A percentile compares a stretch with the other conserved stretches of the same genome.
Conservation (phyloP, 169 alveolate species). For the Cryptosporidium xiaoi region DNA sequence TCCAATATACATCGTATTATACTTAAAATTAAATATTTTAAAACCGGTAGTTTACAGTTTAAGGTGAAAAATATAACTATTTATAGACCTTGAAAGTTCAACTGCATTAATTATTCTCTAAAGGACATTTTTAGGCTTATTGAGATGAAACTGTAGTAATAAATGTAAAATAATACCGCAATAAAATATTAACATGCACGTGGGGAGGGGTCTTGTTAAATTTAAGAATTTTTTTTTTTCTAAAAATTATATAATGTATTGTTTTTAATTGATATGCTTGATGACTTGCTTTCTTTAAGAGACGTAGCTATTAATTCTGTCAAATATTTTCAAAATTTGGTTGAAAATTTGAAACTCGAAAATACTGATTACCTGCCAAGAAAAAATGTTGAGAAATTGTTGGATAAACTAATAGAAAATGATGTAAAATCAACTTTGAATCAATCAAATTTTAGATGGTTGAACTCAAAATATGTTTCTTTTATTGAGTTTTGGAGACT, state of each 20-base stretch:
- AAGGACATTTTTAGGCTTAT: no score
- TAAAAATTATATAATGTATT: not conserved
- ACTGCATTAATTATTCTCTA: no score
- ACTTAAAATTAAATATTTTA: no score
- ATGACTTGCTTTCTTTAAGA: conserved; percentile 29
- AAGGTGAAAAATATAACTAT: no score
- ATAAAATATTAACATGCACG: conserved; percentile 34
- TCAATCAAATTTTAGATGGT: no score
- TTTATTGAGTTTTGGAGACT: conserved; percentile 65
- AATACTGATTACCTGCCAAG: conserved; percentile 17
- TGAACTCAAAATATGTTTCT: not conserved
- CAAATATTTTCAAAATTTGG: conserved; percentile 21
- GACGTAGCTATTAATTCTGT: conserved; percentile 31
- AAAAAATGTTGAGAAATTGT: not conserved
- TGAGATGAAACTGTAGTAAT: no score
- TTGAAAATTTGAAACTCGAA: conserved; percentile 4
- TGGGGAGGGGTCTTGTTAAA: conserved; percentile 30
- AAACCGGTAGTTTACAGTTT: no score
- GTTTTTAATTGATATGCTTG: conserved; percentile 36
- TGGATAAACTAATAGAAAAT: not conserved
- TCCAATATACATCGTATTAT: no score
- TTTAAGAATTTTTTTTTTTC: not conserved
- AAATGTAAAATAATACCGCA: conserved; percentile 34
- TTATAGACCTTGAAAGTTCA: no score
- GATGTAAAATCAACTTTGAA: not conserved